Evolutionary conservation across 345 rosid genomes (phyloP), one percentile per base, ranked within the genome.

Genomic region (Eucalyptus cloeziana): DNA sequence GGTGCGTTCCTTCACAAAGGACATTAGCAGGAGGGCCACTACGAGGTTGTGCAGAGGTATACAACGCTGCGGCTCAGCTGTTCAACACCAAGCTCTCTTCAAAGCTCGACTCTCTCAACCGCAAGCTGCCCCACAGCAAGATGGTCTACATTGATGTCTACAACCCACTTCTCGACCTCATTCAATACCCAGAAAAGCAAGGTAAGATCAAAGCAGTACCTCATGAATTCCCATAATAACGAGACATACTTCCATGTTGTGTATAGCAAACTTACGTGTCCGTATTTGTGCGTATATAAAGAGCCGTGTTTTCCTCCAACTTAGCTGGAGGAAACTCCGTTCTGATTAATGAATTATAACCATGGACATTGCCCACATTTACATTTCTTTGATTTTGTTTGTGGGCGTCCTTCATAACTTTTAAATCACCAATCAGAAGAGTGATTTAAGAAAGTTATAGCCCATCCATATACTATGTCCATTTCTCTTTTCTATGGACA

Each of bases 101-200:
- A 14, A 71, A 47, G 30, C 14, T 93, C 58, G 89, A 87, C 86
- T 86, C 90, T 27, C 91, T 94, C 54, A 88, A 85, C 81, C 24
- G 13, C 43, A 86, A n/a, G 71, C 44, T 92, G 87, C 89, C 93
- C 31, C 17, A 14, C 14, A 81, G 88, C 91, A 92, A 58, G 86
- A 89, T 93, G 31, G 87, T 94, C 24, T 95, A 92, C 79, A 86
- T 94, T 22, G 92, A 95, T 76, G 87, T 93, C 71, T 95, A 94
- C 89, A 89, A 54, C 30, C 93, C 94, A 49, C 89, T 94, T 14
- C 91, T 90, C 10, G 92, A 91, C 86, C 79, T 95, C 89, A 92
- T 94, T 30, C 88, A 90, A 80, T 49, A 91, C 31, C 94, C 94
- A 47, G 8, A 85, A 89, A 88, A 90, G n/a, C 88, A 92, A 14